phyloP scores from a whole-genome alignment of 805 yeast genomes.

The Helenozyma rhizophorensis region DNA sequence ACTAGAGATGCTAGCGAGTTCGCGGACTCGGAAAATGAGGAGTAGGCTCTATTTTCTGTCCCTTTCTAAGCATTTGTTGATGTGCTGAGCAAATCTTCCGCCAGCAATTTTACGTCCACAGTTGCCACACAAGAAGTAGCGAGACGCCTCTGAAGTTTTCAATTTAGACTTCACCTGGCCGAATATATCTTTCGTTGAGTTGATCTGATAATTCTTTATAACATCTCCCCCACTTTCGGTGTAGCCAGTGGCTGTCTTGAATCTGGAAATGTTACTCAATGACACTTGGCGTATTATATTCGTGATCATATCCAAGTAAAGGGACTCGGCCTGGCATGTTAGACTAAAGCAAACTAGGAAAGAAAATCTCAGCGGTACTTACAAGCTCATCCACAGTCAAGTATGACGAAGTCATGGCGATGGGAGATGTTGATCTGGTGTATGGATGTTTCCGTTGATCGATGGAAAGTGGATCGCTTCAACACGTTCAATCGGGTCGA shows the following conservation, averaged over 20 bases:
- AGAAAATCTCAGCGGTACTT: conserved; percentile 1
- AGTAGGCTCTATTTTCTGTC: too few relatives aligned
- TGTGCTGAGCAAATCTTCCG: conserved; percentile 87
- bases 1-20: too few relatives aligned
- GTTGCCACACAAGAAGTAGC: conserved; percentile 72
- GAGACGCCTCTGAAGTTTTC: conserved; percentile 41
- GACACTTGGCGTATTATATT: conserved; percentile 31
- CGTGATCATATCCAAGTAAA: conserved; percentile 30
- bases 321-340: conserved; percentile 32
- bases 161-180: conserved; percentile 47
- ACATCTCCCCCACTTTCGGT: too few relatives aligned
- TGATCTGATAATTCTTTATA: conserved; percentile 3
- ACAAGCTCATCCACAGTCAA: conserved; percentile 13
- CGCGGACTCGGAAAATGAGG: too few relatives aligned
- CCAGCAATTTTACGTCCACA: conserved; percentile 89
- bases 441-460: too few relatives aligned
- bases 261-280: conserved; percentile 19
- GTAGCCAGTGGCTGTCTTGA: too few relatives aligned
- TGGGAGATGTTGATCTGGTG: conserved; percentile 93
- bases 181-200: conserved; percentile 38
- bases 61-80: conserved; percentile 85
- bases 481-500: too few relatives aligned
- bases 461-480: too few relatives aligned
- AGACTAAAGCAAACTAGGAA: background rate
- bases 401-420: background rate